Percentiles rank a stretch among this genome's conserved stretches.
Evolutionary conservation across 2,329 filamentous ascomycete species (phyloP).

Genomic region (Xylaria sp.): DNA sequence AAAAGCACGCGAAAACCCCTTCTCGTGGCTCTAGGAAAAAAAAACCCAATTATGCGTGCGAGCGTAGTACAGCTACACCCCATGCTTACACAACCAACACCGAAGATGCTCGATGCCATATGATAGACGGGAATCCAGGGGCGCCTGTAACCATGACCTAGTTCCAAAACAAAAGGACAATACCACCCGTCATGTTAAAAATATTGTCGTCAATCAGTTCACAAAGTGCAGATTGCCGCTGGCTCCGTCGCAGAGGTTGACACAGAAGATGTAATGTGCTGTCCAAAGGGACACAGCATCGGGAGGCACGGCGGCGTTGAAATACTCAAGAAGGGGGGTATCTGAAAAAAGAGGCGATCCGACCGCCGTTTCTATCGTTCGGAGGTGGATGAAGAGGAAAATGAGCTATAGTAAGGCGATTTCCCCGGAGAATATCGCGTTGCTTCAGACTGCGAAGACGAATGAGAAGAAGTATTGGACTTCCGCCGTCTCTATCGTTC

Average conservation of each 20-base stretch:
- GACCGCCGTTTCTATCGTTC: conserved; percentile 52
- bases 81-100: conserved; percentile 33
- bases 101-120: conserved; percentile 29
- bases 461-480: conserved; percentile 44
- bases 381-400: conserved; percentile 46
- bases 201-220: conserved; percentile 31
- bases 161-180: conserved; percentile 29
- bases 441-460: conserved; percentile 38
- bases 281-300: conserved; percentile 41
- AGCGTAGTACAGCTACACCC: conserved; percentile 11
- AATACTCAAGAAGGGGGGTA: conserved; percentile 47
- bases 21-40: conserved; percentile 12
- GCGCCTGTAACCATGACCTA: conserved; percentile 31
- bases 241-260: conserved; percentile 40
- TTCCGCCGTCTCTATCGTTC: conserved; percentile 57
- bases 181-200: conserved; percentile 26
- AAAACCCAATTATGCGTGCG: conserved; percentile 11
- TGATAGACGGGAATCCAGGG: conserved; percentile 34
- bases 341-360: conserved; percentile 47
- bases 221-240: conserved; percentile 18
- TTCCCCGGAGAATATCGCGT: conserved; percentile 42
- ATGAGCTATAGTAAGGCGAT: conserved; percentile 41
- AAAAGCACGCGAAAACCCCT: conserved; percentile 1
- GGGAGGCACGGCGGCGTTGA: conserved; percentile 44
- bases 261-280: conserved; percentile 33